Percentiles rank a stretch among this genome's conserved stretches.
phyloP scores from a whole-genome alignment of 352 stramenopile genomes.

The Globisporangium rhizosaccharum region DNA sequence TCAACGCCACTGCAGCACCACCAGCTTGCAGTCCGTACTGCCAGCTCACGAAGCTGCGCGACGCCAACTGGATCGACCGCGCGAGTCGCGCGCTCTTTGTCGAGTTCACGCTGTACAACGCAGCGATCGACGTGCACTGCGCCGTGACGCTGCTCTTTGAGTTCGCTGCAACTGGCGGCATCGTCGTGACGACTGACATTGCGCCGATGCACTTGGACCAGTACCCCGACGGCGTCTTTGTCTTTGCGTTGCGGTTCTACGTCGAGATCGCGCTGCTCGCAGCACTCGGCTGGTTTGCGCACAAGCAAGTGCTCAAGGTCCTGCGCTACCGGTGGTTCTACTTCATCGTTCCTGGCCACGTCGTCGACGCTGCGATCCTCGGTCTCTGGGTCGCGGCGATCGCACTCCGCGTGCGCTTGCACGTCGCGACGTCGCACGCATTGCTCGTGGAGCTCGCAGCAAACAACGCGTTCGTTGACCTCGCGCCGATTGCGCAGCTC shows the following conservation, averaged over 20 bases:
- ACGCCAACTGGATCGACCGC: slow-evolving; percentile 46
- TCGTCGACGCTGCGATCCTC: slow-evolving; percentile 48
- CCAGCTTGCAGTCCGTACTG: slow-evolving; percentile 27
- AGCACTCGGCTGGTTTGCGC: slow-evolving; percentile 36
- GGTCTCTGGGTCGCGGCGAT: slow-evolving; percentile 34
- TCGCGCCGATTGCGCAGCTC: slow-evolving; percentile 23
- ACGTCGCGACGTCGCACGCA: slow-evolving; percentile 27
- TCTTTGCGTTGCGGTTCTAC: slow-evolving; percentile 41
- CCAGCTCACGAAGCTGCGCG: slow-evolving; percentile 26
- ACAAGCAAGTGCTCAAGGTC: slow-evolving; percentile 46
- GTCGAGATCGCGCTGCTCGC: slow-evolving; percentile 38
- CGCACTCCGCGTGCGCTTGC: slow-evolving; percentile 23
- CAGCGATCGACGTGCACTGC: slow-evolving; percentile 39
- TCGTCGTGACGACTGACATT: slow-evolving; percentile 25
- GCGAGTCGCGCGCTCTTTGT: slow-evolving; percentile 42
- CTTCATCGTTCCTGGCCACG: slow-evolving; percentile 45
- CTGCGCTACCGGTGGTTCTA: slow-evolving; percentile 57
- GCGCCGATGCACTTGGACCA: slow-evolving; percentile 42
- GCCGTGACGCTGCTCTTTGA: slow-evolving; percentile 51
- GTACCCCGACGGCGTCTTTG: slow-evolving; percentile 36
- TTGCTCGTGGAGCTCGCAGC: slow-evolving; percentile 31
- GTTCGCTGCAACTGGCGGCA: slow-evolving; percentile 32
- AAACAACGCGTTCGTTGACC: slow-evolving; percentile 28
- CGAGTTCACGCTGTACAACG: slow-evolving; percentile 67
- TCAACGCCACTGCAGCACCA: slow-evolving; percentile 5